Conservation (phyloP, 2,329 filamentous ascomycete genomes). For the Exophiala alcalophila region DNA sequence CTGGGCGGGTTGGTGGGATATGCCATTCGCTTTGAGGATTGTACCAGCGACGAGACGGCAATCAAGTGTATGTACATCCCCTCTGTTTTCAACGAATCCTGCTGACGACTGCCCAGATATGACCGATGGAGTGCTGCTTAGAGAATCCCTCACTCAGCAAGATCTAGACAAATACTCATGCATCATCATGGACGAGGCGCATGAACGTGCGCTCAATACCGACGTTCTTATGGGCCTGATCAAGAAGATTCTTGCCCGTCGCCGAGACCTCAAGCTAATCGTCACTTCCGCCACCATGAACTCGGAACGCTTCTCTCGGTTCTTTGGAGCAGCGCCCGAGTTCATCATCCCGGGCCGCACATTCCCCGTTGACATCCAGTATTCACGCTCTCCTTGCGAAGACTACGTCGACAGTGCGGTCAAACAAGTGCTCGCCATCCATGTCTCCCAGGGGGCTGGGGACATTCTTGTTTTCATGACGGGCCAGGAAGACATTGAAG, state of each 20-base stretch:
- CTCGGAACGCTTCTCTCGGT: conserved; percentile 88
- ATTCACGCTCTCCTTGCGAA: conserved; percentile 88
- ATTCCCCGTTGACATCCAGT: conserved; percentile 96
- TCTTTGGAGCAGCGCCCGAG: conserved; percentile 93
- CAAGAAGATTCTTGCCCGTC: conserved; percentile 89
- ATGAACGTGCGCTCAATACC: conserved; percentile 93
- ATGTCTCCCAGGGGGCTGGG: conserved; percentile 87
- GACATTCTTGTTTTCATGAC: conserved; percentile 99
- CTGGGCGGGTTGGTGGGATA: conserved; percentile 88
- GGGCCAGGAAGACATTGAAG: conserved; percentile 96
- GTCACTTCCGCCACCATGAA: conserved; percentile 99
- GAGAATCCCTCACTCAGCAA: conserved; percentile 87
- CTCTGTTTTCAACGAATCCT: background rate
- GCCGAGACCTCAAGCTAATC: conserved; percentile 90
- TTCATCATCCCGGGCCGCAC: conserved; percentile 95
- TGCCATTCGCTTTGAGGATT: conserved; percentile 97
- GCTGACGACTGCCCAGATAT: conserved; percentile 58
- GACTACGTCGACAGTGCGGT: conserved; percentile 98
- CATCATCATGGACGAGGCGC: conserved; percentile 99
- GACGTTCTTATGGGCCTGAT: conserved; percentile 96
- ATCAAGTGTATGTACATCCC: conserved; percentile 68
- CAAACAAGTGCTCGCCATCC: conserved; percentile 91
- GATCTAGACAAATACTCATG: conserved; percentile 96
- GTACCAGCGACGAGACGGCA: conserved; percentile 87
- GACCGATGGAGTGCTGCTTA: conserved; percentile 92